Percentiles rank a stretch among this genome's conserved stretches.
phyloP scores from a whole-genome alignment of 441 rosid genomes.

The Biscutella laevigata region DNA sequence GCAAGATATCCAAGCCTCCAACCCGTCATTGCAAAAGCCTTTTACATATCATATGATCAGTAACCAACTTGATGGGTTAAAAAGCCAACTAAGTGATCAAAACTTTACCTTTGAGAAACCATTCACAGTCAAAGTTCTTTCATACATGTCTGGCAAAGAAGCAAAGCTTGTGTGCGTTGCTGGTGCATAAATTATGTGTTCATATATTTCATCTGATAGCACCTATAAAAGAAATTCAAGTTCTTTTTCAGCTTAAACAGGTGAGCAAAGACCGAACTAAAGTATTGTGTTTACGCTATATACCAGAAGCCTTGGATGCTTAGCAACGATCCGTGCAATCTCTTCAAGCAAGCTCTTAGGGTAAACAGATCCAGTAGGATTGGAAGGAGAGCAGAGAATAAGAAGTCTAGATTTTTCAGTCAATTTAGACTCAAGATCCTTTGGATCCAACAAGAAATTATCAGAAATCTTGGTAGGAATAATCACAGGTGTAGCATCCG shows the following conservation, averaged over 20 bases:
- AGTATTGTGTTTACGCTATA: not conserved
- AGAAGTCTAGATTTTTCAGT: conserved; percentile 79
- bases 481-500: conserved; percentile 92
- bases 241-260: not conserved
- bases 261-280: no score
- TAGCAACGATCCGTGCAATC: conserved; percentile 74
- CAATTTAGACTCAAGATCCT: conserved; percentile 55
- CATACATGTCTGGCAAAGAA: conserved; percentile 87
- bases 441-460: conserved; percentile 77
- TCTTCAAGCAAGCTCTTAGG: conserved; percentile 81
- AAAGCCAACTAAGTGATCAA: not conserved
- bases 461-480: conserved; percentile 70
- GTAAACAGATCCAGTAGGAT: conserved; percentile 96
- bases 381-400: conserved; percentile 88
- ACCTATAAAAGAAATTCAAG: conserved; percentile 39
- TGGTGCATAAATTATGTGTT: conserved; percentile 86
- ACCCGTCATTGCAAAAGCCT: conserved; percentile 99
- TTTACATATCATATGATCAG: conserved; percentile 21
- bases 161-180: conserved; percentile 94
- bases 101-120: conserved; percentile 87
- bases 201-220: conserved; percentile 90
- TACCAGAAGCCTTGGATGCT: conserved; percentile 96
- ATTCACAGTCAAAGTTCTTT: conserved; percentile 84
- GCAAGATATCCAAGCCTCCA: conserved; percentile 97
- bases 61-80: not conserved